Base-by-base conservation (phyloP, 345 rosid genomes). In the Citrus unshiu region DNA sequence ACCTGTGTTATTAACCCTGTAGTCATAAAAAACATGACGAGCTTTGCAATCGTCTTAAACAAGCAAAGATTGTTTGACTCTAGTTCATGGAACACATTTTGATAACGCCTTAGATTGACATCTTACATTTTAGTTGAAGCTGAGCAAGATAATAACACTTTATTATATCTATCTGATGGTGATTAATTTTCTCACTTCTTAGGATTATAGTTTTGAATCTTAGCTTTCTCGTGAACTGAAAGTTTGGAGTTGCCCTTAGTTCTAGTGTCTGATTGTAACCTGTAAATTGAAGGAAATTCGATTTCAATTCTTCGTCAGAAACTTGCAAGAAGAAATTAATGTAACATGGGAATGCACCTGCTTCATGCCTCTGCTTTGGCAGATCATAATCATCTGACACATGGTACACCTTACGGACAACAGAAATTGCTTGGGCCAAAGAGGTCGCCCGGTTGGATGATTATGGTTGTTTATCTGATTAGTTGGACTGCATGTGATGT, bases 1-100 rank as follows among this genome's bases (percentile, higher is more conserved):
- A 89, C 83, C 91, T 84, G 68, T 93, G 97, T 83, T 92, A 86
- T 78, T 95, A 88, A 86, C 69, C 79, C 70, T 29, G 43, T 69
- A 72, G 46, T 29, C 49, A 72, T 34, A 63, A 43, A 62, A 40
- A 29, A n/a, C 32, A 73, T 73, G 66, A 21, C 32, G 35, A 70
- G 70, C 51, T 49, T 37, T 14, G 40, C 9, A 63, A 29, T 74
- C 79, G 18, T 12, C 51, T 46, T 46, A 46, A 46, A 51, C 51
- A 60, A 22, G 73, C 18, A 46, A 46, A 46, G 51, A 46, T 13
- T 46, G 3, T 13, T 46, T 46, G 76, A 54, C 68, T 39, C 39
- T 78, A n/a, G 67, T 61, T 61, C 70, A 51, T 19, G 68, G 78
- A 73, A 73, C 72, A 79, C 74, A 54, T 80, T 67, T 32, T 79